Base-by-base conservation (phyloP, 176 grass and related monocot species). In the Bonia amplexicaulis region DNA sequence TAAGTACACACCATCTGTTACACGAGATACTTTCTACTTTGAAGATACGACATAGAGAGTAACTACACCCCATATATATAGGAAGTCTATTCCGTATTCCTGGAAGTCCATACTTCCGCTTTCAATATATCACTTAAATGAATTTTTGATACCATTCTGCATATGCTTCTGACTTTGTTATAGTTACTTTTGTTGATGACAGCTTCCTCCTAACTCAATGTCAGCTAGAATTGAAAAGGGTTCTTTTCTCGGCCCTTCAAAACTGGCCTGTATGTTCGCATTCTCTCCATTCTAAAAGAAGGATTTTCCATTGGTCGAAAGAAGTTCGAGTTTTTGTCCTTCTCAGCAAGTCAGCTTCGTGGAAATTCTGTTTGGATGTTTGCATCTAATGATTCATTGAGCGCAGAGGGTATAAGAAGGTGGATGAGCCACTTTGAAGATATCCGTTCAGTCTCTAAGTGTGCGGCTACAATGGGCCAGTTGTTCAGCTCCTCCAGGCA, bases 311-410 rank as follows among this genome's bases (percentile, higher is more conserved):
- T 95, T 62, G 89, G 96, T 44, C 82, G 66, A 45, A 95, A 98
- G 88, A 98, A 94, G 16, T 98, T 91, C 26, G 93, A 98, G 71
- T 98, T 98, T 85, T 87, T 98, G 93, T 90, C 91, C 67, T 98
- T 98, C 88, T 98, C 96, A 74, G 96, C 96, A 67, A 98, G 96
- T 85, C 96, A 98, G 59, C 94, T 98, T 89, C 84, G 96, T 59
- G 78, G 87, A 13, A 95, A 85, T 94, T 98, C 96, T 78, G 86
- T 94, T 89, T 98, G 96, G 96, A 98, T 98, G 96, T 96, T 98
- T 95, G 91, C 93, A 74, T 94, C 96, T 41, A 98, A 94, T 85
- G 63, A 86, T 57, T 85, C 83, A 48, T 81, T 98, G 67, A 92
- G 59, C 31, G 91, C 93, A 49, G 96, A 91, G 78, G 76, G 40